Conservation (phyloP, 805 yeast species). For the Candida oleophila region DNA sequence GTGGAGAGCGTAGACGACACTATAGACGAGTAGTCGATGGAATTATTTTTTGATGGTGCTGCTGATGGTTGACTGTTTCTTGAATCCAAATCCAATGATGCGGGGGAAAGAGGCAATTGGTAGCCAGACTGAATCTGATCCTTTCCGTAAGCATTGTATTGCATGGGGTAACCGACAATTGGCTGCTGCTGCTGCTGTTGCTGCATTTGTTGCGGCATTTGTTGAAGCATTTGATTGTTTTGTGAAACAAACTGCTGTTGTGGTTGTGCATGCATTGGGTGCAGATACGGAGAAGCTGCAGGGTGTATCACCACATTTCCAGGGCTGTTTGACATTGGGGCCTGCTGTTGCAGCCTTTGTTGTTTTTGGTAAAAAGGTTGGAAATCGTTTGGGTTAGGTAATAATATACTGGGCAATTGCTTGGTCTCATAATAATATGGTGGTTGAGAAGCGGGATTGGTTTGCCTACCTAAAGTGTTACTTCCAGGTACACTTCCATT, state of each 20-base stretch:
- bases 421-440: background rate
- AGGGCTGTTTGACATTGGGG: background rate
- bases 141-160: background rate
- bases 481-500: background rate
- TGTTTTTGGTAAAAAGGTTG: background rate
- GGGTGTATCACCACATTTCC: background rate
- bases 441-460: background rate
- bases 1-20: slow-evolving; percentile 35
- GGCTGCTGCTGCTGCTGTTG: slow-evolving; percentile 4
- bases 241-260: background rate
- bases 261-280: background rate
- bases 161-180: background rate
- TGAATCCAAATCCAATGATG: slow-evolving; percentile 5
- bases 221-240: slow-evolving; percentile 1
- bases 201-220: slow-evolving; percentile 4
- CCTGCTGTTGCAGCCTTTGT: background rate
- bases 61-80: slow-evolving; percentile 3
- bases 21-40: slow-evolving; percentile 34
- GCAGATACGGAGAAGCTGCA: background rate
- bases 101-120: slow-evolving; percentile 3
- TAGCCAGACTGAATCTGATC: background rate
- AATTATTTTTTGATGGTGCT: background rate
- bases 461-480: background rate
- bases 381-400: background rate
- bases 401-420: background rate